phyloP scores from a whole-genome alignment of 1,284 basidiomycete genomes.

The Baeospora myosura region DNA sequence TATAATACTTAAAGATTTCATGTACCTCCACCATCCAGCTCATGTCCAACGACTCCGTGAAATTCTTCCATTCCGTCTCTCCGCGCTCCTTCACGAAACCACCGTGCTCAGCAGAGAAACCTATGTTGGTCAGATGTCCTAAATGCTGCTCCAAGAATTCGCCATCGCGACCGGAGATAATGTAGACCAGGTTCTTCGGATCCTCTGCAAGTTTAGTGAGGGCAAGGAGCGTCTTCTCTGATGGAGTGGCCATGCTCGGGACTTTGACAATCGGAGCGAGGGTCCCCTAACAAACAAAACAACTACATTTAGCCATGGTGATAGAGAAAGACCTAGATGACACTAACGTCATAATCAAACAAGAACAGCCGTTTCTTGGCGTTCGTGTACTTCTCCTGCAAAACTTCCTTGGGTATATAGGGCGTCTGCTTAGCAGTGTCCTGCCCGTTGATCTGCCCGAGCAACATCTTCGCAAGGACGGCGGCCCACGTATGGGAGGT shows the following conservation, averaged over 20 bases:
- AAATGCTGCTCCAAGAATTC: conserved; percentile 89
- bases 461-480: conserved; percentile 82
- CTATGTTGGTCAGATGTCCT: conserved; percentile 77
- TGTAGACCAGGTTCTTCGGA: conserved; percentile 87
- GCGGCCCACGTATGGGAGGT: conserved; percentile 96
- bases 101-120: conserved; percentile 95
- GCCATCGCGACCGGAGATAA: conserved; percentile 96
- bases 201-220: conserved; percentile 72
- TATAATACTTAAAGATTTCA: conserved; percentile 95
- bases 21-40: conserved; percentile 94
- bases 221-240: conserved; percentile 67
- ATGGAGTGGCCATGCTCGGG: conserved; percentile 84
- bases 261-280: conserved; percentile 95
- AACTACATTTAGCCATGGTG: not conserved
- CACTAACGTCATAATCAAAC: conserved; percentile 90
- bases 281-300: conserved; percentile 59
- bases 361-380: conserved; percentile 86
- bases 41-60: conserved; percentile 92
- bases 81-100: conserved; percentile 82
- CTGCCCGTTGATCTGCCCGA: conserved; percentile 75
- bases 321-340: not conserved
- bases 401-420: conserved; percentile 60
- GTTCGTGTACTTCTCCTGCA: conserved; percentile 60
- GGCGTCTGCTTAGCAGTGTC: conserved; percentile 86
- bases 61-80: conserved; percentile 70